Evolutionary conservation across 1,139 yeast genomes (phyloP).

Genomic region (Yamadazyma atmosphaerica): DNA sequence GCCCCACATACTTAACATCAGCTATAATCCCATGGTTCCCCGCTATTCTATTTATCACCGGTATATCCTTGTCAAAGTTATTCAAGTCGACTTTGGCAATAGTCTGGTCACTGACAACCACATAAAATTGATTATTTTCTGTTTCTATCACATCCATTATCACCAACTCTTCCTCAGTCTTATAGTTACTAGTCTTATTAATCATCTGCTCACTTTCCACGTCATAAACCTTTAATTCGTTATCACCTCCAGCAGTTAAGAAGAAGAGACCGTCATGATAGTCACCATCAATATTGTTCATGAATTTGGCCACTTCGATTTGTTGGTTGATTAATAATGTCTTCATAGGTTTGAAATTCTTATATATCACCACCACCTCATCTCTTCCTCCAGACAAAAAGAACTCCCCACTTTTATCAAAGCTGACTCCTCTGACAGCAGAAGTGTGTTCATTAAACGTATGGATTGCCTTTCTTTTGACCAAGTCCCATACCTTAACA

Average conservation of each 20-base stretch:
- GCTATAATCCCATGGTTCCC: constrained; percentile 97
- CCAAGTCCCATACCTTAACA: constrained; percentile 88
- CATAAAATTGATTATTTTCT: constrained; percentile 23
- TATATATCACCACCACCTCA: constrained; percentile 67
- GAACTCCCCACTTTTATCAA: constrained; percentile 50
- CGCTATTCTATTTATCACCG: constrained; percentile 59
- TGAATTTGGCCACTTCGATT: constrained; percentile 79
- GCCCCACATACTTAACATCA: constrained; percentile 78
- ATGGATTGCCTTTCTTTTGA: constrained; percentile 65
- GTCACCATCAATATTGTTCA: constrained; percentile 27
- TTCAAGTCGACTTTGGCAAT: constrained; percentile 52
- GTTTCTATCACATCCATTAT: constrained; percentile 55
- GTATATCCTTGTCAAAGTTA: constrained; percentile 29
- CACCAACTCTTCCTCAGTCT: constrained; percentile 67
- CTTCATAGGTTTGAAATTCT: constrained; percentile 54
- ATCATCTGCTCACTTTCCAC: constrained; percentile 35
- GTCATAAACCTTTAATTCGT: constrained; percentile 65
- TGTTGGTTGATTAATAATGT: constrained; percentile 76
- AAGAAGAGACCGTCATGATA: constrained; percentile 29
- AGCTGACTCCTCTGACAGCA: constrained; percentile 85
- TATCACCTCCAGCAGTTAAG: constrained; percentile 83
- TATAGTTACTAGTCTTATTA: constrained; percentile 45
- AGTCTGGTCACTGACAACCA: constrained; percentile 83
- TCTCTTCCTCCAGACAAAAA: constrained; percentile 91
- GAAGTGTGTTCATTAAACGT: constrained; percentile 74